phyloP scores from a whole-genome alignment of 257 asterid species.

The Solanum boliviense region DNA sequence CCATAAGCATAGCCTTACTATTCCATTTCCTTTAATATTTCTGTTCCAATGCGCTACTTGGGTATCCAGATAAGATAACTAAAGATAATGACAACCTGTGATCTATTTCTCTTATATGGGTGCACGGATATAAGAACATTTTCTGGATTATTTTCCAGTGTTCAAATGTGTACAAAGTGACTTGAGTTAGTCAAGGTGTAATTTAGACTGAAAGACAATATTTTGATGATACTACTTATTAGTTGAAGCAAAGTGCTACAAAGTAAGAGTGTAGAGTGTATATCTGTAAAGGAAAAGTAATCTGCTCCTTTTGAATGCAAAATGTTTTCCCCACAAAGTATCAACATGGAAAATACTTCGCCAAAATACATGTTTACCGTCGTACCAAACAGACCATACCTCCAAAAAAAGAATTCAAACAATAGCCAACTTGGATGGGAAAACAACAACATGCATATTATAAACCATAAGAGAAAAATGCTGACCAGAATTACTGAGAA shows the following conservation, averaged over 20 bases:
- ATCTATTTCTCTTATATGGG: neutral
- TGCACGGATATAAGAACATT: neutral
- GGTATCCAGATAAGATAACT: neutral
- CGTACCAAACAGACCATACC: neutral
- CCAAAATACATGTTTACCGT: neutral
- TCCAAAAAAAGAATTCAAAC: neutral
- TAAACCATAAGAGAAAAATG: neutral
- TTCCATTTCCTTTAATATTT: neutral
- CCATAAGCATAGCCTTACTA: neutral
- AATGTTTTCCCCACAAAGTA: neutral
- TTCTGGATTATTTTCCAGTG: neutral
- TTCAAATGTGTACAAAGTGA: neutral
- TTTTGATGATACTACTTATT: neutral
- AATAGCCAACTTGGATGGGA: neutral
- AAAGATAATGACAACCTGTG: neutral
- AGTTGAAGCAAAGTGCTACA: neutral
- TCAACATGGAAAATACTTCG: neutral
- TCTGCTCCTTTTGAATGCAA: neutral
- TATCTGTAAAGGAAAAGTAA: neutral
- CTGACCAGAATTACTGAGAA: slow-evolving; percentile 42
- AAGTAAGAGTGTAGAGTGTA: neutral
- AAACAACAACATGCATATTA: neutral
- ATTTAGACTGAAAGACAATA: neutral
- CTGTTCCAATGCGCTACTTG: neutral
- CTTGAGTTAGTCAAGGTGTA: neutral